Percentiles rank a stretch among this genome's conserved stretches.
Evolutionary conservation across 805 yeast genomes (phyloP).

Genomic region (Starmera amethionina): DNA sequence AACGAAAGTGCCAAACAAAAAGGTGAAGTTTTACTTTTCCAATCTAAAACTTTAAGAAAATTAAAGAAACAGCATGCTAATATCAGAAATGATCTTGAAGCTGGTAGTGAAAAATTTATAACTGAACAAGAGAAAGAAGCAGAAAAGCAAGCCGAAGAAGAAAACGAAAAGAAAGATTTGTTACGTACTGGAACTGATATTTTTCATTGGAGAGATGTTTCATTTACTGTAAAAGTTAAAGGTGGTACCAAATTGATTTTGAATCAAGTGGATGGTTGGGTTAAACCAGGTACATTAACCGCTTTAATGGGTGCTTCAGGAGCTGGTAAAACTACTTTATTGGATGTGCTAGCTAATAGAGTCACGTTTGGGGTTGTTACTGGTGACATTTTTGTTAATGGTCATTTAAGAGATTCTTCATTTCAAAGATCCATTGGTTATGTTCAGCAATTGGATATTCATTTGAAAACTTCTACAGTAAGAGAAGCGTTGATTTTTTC

Average conservation of each 20-base stretch:
- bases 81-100: constrained; percentile 13
- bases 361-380: constrained; percentile 61
- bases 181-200: constrained; percentile 35
- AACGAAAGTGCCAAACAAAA: constrained; percentile 45
- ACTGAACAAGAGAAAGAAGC: constrained; percentile 8
- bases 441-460: constrained; percentile 76
- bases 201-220: constrained; percentile 65
- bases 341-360: constrained; percentile 66
- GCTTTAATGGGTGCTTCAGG: constrained; percentile 85
- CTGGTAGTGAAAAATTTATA: constrained; percentile 5
- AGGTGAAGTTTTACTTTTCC: constrained; percentile 54
- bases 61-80: constrained; percentile 22
- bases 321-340: constrained; percentile 75
- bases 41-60: constrained; percentile 28
- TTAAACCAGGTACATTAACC: constrained; percentile 72
- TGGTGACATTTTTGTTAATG: constrained; percentile 67
- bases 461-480: constrained; percentile 58
- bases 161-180: constrained; percentile 10
- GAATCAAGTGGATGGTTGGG: constrained; percentile 56
- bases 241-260: constrained; percentile 47
- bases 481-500: constrained; percentile 67
- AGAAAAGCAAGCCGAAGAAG: constrained; percentile 22
- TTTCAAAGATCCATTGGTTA: constrained; percentile 75
- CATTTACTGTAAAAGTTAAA: constrained; percentile 56
- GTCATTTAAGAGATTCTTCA: constrained; percentile 47